Evolutionary conservation across 768 basidiomycete species (phyloP), one percentile per base, ranked within the genome.

Genomic region (Pholiota molesta): DNA sequence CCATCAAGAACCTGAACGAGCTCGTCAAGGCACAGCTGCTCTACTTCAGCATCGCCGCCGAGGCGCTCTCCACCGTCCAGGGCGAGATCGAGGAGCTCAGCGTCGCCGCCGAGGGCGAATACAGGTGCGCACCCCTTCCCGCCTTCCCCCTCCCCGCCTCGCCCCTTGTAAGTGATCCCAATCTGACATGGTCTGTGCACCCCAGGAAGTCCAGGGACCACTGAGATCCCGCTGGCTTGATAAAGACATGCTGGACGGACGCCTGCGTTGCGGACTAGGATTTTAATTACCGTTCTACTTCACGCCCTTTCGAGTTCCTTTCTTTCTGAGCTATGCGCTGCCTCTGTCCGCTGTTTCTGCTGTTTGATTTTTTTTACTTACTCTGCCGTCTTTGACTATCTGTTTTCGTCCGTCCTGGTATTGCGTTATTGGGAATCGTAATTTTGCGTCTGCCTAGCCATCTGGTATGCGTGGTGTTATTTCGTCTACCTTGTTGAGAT

Each of bases 11-110:
- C 78, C 75, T 99, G 59, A 94, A 95, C 63, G 90, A 92, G 73
- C 88, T 99, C 49, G 85, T 87, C 69, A 97, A 97, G 75, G 92
- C 97, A 49, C 96, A 95, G 83, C 81, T 94, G 21, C 69, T 88
- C 59, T 95, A 82, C 81, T 88, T 90, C 74, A 82, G 89, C 21
- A 70, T 84, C 47, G 90, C 91, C 3, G 92, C 93, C 1, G 94
- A 96, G 71, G 83, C 92, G 0, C 83, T 96, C 44, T 86, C 85
- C n/a, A 79, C 83, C 49, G 84, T 92, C 51, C 94, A 96, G 73
- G 92, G 92, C 53, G 94, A 97, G 74, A 91, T 98, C 52, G 96
- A 97, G 66, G 95, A 98, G 67, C 83, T 97, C 66, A 90, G 88
- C 62, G 90, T 95, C 35, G 93, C 94, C 51, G 95, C 96, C 0